Base-by-base conservation (phyloP, 768 basidiomycete species). In the Hygrocybe punicea region DNA sequence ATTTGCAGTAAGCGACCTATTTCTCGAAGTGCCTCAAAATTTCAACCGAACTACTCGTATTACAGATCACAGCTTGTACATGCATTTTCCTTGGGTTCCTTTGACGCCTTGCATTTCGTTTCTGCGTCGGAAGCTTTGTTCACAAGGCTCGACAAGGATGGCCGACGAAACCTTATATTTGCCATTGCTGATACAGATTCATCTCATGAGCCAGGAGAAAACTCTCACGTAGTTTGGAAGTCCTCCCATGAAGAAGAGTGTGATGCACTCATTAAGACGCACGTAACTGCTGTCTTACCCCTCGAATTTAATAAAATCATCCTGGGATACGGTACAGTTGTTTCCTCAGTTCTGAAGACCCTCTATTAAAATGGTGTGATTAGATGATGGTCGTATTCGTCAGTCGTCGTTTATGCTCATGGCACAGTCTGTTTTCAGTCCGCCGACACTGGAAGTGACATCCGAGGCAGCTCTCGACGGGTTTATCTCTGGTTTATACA, bases 271-370 rank as follows among this genome's bases (percentile, higher is more conserved):
- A n/a, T 19, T 39, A 56, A n/a, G 37, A 58, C 47, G 8, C 62
- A 63, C 39, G 50, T 79, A 40, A 78, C 78, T 4, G 71, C 73
- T 1, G 63, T 79, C 9, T 69, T 86, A 25, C 84, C 86, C 4
- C 65, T 92, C 7, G 84, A 84, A 45, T 68, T 82, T 0, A 81
- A 84, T 35, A 54, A 69, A 0, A 73, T 93, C 23, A 61, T 92
- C 34, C 70, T 86, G 46, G 92, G 91, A 39, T 83, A 78, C 60
- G 78, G 89, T 89, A n/a, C n/a, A 60, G 34, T 82, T 69, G 3
- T 50, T 19, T 17, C 29, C n/a, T 54, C 9, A 25, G 45, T 11
- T n/a, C 24, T 16, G 21, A 2, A 3, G 34, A 5, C 10, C 14
- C 25, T 21, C 3, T 23, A 53, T 40, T 21, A 10, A 16, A 37